Evolutionary conservation across 192 early-diverging fungal species (phyloP), one percentile per base, ranked within the genome.

Genomic region (Podila epigama): DNA sequence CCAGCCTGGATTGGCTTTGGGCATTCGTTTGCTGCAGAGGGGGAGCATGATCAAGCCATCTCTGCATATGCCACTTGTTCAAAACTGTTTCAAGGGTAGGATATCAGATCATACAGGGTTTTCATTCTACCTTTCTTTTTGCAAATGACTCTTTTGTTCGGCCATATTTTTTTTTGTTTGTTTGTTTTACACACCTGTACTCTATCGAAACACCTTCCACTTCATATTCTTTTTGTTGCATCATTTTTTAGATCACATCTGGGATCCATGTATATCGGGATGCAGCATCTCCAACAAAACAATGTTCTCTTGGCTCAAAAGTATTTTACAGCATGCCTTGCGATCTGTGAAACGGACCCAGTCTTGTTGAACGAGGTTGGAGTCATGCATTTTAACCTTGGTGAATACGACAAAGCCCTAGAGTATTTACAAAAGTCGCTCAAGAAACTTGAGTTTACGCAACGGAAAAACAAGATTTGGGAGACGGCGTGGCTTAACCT

Each of bases 1-100:
- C 82, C 86, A 8, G 92, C 88, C 22, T 96, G 94, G 94, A 70
- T 96, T 22, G 93, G 89, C 13, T 90, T 89, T 65, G 94, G 86
- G 7, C 93, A 95, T 71, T 82, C 91, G n/a, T 92, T 93, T 72
- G 84, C 91, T 9, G 67, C 81, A 11, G 93, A 94, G 64, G 86
- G 86, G 0, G 91, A 93, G 13, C 85, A 89, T 56, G 94, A 96
- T 63, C 83, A 86, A 60, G 94, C 94, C 2, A 89, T 93, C 18
- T 77, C 85, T 39, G 92, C 92, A 1, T 96, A 95, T 64, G 65
- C 83, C 15, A 86, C 85, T 0, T 89, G 91, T 25, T 69, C 75
- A 20, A 88, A 87, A 62, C 71, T 91, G 37, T 87, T 89, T 39
- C 82, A 79, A 62, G 92, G 93, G 92, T 93, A 81, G 71, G 63